Percentiles rank a stretch among this genome's conserved stretches.
Conservation (phyloP, 176 grass and related monocot genomes). For the Lolium multiflorum region DNA sequence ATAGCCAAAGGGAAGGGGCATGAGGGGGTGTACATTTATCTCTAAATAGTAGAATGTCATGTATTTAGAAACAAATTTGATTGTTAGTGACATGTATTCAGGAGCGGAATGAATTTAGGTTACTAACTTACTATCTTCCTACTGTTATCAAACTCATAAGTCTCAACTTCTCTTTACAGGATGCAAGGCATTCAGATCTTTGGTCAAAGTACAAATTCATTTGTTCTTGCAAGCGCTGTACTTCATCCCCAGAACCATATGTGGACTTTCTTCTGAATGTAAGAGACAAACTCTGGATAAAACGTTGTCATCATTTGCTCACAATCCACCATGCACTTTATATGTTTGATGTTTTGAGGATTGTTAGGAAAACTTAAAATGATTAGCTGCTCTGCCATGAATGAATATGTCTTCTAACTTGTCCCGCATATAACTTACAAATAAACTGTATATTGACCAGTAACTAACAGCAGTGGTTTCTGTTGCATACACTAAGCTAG, state of each 20-base stretch:
- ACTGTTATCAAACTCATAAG: conserved; percentile 17
- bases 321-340: neutral
- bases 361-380: neutral
- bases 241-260: conserved; percentile 54
- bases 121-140: conserved; percentile 19
- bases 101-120: neutral
- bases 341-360: neutral
- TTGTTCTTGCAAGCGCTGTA: conserved; percentile 82
- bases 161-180: conserved; percentile 47
- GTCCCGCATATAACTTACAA: neutral
- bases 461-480: neutral
- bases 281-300: conserved; percentile 48
- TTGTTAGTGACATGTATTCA: neutral
- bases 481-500: conserved; percentile 19
- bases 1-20: neutral
- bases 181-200: conserved; percentile 65
- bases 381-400: conserved; percentile 1
- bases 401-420: conserved; percentile 4
- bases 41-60: neutral
- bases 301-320: conserved; percentile 32
- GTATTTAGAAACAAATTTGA: neutral
- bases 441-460: conserved; percentile 20
- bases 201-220: conserved; percentile 84
- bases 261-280: conserved; percentile 84
- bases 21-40: neutral